Conservation (phyloP, 768 basidiomycete species). For the Suillus fuscotomentosus region DNA sequence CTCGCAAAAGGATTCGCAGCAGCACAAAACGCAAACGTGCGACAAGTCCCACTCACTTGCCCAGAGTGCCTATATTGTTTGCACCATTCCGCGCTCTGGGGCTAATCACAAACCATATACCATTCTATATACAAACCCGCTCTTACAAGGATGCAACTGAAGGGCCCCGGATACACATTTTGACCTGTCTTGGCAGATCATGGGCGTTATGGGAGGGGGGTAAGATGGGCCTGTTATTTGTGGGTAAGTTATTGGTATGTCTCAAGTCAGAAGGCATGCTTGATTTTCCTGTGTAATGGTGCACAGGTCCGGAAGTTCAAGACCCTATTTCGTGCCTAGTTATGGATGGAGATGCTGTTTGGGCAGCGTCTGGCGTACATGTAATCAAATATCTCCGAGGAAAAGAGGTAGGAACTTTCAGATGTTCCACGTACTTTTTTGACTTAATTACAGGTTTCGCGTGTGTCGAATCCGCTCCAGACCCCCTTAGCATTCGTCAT, state of each 20-base stretch:
- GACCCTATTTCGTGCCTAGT: conserved; percentile 72
- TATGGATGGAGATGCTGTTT: conserved; percentile 86
- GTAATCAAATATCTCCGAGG: conserved; percentile 83
- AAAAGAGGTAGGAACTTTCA: conserved; percentile 61
- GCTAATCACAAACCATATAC: conserved; percentile 86
- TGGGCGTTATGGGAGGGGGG: conserved; percentile 98
- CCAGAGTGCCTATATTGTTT: conserved; percentile 52
- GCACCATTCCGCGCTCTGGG: conserved; percentile 97
- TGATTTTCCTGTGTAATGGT: conserved; percentile 7
- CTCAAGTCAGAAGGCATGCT: background rate
- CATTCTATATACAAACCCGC: conserved; percentile 84
- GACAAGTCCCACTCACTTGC: conserved; percentile 8
- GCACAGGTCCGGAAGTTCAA: conserved; percentile 76
- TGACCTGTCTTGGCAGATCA: conserved; percentile 84
- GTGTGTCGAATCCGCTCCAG: conserved; percentile 64
- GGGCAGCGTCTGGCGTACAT: conserved; percentile 68
- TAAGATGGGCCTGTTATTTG: conserved; percentile 90
- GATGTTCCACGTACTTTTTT: conserved; percentile 1
- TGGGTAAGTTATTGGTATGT: conserved; percentile 59
- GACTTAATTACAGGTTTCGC: conserved; percentile 39
- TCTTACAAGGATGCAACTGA: conserved; percentile 82
- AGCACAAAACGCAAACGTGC: conserved; percentile 4
- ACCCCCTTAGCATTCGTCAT: conserved; percentile 60
- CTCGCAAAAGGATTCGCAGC: conserved; percentile 24
- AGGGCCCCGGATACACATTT: conserved; percentile 77